Evolutionary conservation across 176 grass and related monocot species (phyloP), one percentile per base, ranked within the genome.

Genomic region (Chloris gayana): DNA sequence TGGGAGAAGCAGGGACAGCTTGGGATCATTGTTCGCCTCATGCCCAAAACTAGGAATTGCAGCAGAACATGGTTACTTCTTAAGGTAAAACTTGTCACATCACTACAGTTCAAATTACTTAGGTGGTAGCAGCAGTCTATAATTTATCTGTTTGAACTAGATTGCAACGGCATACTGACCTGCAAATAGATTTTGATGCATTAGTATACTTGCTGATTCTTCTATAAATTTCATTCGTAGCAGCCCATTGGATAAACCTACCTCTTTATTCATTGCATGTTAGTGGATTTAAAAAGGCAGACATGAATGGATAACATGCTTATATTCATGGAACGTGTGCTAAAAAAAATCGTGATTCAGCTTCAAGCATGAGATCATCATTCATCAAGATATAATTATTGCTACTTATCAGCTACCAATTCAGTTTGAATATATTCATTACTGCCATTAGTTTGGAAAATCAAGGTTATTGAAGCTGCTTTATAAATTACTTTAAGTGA

Each of bases 41-140:
- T 97, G 91, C 63, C 75, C 85, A 41, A 86, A 85, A 74, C 87
- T 97, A 75, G 94, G 89, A 41, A 90, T 97, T 72, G 91, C 89
- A 3, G 91, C 94, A 37, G 91, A 97, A 67, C 91, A 97, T 61
- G 89, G 94, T 72, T 94, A 90, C 82, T 94, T 91, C 66, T 68
- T 94, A 86, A 94, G 94, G 91, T 91, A 84, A 66, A 67, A 29
- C 74, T 71, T 64, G 26, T 64, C 19, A 35, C 44, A 61, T 79
- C 8, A 21, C 32, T 30, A 37, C 74, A 58, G 15, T 70, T 25
- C 12, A 33, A 37, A 32, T 35, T 76, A 34, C 65, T 29, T 87
- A 78, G 22, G 45, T 31, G 9, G 60, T 70, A 24, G 19, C 32
- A 63, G 51, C 7, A 50, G 11, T 77, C 4, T 27, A 31, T 75